Conservation (phyloP, 352 stramenopile genomes). For the Pythium sukuiense region DNA sequence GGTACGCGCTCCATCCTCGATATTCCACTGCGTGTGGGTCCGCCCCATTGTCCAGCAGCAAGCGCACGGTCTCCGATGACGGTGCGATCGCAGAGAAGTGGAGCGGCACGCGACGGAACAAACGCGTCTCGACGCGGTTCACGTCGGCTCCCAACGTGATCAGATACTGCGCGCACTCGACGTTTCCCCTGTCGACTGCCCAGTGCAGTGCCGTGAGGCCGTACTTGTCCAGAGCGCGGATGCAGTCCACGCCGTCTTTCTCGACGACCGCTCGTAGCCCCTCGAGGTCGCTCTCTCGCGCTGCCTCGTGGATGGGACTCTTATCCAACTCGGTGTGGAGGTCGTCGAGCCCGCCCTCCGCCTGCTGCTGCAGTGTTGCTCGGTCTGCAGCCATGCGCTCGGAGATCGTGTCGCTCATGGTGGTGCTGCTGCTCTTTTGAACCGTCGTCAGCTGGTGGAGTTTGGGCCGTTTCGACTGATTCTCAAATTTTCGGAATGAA, state of each 20-base stretch:
- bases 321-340: conserved; percentile 64
- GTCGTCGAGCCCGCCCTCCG: conserved; percentile 59
- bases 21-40: conserved; percentile 51
- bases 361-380: conserved; percentile 12
- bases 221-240: conserved; percentile 62
- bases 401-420: conserved; percentile 28
- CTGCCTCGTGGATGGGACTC: conserved; percentile 56
- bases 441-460: neutral
- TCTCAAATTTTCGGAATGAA: conserved; percentile 2
- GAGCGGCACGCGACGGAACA: conserved; percentile 69
- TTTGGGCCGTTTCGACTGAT: neutral
- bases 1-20: conserved; percentile 51
- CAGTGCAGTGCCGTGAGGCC: conserved; percentile 70
- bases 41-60: conserved; percentile 43
- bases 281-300: conserved; percentile 44
- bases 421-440: conserved; percentile 2
- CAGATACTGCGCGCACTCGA: conserved; percentile 31
- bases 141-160: conserved; percentile 43
- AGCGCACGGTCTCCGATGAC: conserved; percentile 32
- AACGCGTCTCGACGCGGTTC: conserved; percentile 56
- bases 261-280: conserved; percentile 30
- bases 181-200: conserved; percentile 60
- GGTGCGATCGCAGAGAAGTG: conserved; percentile 60
- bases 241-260: conserved; percentile 29
- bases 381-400: conserved; percentile 26